A percentile compares a stretch with the other conserved stretches of the same genome.
Conservation (phyloP, 768 basidiomycete species). For the Chalciporus piperatus region DNA sequence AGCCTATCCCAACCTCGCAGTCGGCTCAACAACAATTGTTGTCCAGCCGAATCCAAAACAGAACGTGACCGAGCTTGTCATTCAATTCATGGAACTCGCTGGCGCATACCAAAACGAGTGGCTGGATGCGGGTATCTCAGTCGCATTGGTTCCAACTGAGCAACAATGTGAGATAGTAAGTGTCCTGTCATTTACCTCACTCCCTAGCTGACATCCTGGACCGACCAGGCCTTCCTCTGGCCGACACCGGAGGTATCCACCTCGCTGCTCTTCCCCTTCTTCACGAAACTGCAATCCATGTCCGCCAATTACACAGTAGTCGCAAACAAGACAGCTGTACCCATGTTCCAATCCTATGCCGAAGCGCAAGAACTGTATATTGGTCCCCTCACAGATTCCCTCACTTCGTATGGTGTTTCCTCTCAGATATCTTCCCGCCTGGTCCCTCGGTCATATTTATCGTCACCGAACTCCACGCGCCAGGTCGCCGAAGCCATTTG, state of each 20-base stretch:
- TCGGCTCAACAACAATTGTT: conserved; percentile 7
- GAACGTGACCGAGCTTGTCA: conserved; percentile 7
- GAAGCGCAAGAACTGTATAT: not conserved
- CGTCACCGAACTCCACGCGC: not conserved
- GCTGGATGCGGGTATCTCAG: conserved; percentile 9
- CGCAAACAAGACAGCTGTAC: conserved; percentile 9
- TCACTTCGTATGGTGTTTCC: too few species aligned
- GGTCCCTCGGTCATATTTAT: conserved; percentile 12
- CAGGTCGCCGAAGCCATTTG: conserved; percentile 17
- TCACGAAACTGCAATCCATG: conserved; percentile 10
- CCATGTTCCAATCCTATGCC: conserved; percentile 13
- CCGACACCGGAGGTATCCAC: conserved; percentile 3
- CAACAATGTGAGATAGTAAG: not conserved
- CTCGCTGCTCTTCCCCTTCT: conserved; percentile 12
- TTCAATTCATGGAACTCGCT: conserved; percentile 15
- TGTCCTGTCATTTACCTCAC: not conserved
- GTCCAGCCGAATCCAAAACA: conserved; percentile 11
- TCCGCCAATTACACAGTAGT: conserved; percentile 12
- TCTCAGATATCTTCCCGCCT: conserved; percentile 11
- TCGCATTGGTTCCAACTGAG: not conserved
- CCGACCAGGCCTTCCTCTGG: conserved; percentile 8
- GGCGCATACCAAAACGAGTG: conserved; percentile 15
- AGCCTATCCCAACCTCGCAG: conserved; percentile 1
- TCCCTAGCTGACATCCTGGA: too few species aligned
- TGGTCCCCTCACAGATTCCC: conserved; percentile 4